Conservation (phyloP, 306 rosid genomes). For the Begonia peltatifolia region DNA sequence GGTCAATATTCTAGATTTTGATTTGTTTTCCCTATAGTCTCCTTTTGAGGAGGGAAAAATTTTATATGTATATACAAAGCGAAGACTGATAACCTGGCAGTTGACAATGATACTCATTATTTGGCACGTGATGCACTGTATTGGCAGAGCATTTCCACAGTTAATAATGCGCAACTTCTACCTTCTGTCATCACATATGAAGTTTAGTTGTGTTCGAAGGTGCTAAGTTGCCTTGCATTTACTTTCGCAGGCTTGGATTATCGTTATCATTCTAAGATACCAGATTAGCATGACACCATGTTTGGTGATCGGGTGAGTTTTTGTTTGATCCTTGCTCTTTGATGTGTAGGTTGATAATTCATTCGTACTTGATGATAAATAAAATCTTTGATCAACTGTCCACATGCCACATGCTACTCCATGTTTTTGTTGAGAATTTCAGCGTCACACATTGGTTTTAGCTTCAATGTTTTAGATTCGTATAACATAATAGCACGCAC, state of each 20-base stretch:
- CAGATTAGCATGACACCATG: background rate
- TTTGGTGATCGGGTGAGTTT: conserved; percentile 2
- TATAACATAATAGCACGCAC: conserved; percentile 26
- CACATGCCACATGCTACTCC: background rate
- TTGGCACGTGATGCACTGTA: background rate
- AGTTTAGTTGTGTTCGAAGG: too few relatives aligned
- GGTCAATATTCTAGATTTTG: too few relatives aligned
- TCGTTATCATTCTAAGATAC: too few relatives aligned
- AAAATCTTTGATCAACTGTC: conserved; percentile 8
- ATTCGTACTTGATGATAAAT: conserved; percentile 20
- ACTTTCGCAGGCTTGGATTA: background rate
- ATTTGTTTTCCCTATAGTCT: too few relatives aligned
- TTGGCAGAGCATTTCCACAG: background rate
- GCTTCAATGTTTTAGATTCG: conserved; percentile 22
- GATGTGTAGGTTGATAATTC: conserved; percentile 14
- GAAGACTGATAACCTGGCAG: background rate
- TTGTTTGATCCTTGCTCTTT: conserved; percentile 6
- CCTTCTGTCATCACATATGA: too few relatives aligned
- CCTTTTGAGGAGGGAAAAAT: too few relatives aligned
- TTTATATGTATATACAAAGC: too few relatives aligned
- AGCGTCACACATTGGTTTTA: conserved; percentile 20
- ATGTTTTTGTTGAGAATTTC: background rate
- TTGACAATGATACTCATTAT: background rate
- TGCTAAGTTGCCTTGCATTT: background rate
- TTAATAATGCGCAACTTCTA: too few relatives aligned